Base-by-base conservation (phyloP, 306 rosid genomes). In the Lathyrus oleraceus region DNA sequence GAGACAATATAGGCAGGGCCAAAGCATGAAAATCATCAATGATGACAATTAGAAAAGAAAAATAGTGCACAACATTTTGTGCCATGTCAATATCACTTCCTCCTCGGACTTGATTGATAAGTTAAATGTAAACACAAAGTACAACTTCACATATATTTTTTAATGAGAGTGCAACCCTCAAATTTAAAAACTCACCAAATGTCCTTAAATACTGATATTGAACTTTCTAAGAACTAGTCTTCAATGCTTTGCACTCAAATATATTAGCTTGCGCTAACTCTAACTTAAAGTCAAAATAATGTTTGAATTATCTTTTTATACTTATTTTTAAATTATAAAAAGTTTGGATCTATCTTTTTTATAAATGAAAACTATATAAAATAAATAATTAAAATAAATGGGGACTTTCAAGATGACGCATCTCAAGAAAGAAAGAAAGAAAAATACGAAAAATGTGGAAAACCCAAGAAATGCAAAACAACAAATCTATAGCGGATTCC, bases 391-490 rank as follows among this genome's bases (percentile, higher is more conserved):
- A 1, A 32, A 32, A 32, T 0, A 32, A 35, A 1, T 35, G 0
- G 10, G 10, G 10, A 35, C 39, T 35, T n/a, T 45, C 52, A n/a
- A 2, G 16, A n/a, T 45, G 16, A 45, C 10, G 2, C 0, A n/a
- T 14, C 1, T 4, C 0, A 27, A 53, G 8, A 21, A 27, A 27
- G 11, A 21, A 27, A 27, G 11, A 13, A 54, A 12, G 10, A 57
- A 10, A 35, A 35, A 35, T 1, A 27, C 62, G 2, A 27, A 27
- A 27, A 27, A 5, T 23, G 32, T 54, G 61, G n/a, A 54, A 23
- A 54, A 54, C 16, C 23, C 61, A 54, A 54, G 61, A 54, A 54
- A 13, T 54, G 61, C 61, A 54, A 54, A 54, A 54, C 61, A 54
- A 23, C 28, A 54, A 13, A 12, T 25, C 10, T 13, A 3, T 13